A percentile compares a stretch with the other conserved stretches of the same genome.
phyloP scores from a whole-genome alignment of 495 filamentous ascomycete species.

The Neurospora sp. region DNA sequence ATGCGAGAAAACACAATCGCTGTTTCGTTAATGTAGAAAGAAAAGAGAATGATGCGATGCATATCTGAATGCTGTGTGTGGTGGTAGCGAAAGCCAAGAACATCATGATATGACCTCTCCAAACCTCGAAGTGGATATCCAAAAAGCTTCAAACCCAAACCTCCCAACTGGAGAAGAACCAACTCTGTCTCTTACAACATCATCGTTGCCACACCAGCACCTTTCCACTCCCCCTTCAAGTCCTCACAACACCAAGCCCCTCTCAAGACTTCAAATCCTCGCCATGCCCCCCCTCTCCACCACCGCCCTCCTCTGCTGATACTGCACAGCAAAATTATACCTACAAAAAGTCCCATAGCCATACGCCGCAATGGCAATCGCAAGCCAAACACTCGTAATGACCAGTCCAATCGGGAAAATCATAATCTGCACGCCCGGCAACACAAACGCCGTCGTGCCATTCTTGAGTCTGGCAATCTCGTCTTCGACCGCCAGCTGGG shows the following conservation, averaged over 20 bases:
- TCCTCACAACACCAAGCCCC: too few species aligned
- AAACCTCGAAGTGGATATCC: not conserved
- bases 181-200: too few species aligned
- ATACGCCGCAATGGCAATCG: slow-evolving; percentile 44
- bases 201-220: too few species aligned
- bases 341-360: slow-evolving; percentile 53
- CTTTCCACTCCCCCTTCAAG: too few species aligned
- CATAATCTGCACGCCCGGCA: slow-evolving; percentile 55
- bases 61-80: not conserved
- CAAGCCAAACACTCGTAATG: slow-evolving; percentile 52
- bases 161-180: too few species aligned
- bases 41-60: not conserved
- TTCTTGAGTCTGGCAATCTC: slow-evolving; percentile 16
- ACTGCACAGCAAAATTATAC: slow-evolving; percentile 53
- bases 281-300: slow-evolving; percentile 22
- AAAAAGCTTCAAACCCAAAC: too few species aligned
- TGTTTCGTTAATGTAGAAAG: not conserved
- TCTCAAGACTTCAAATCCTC: slow-evolving; percentile 12
- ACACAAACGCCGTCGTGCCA: slow-evolving; percentile 44
- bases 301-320: slow-evolving; percentile 42
- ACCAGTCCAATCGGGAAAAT: slow-evolving; percentile 61
- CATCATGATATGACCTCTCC: not conserved
- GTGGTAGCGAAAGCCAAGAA: not conserved
- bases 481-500: slow-evolving; percentile 29
- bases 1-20: not conserved